phyloP scores from a whole-genome alignment of 768 basidiomycete genomes.

The Auricularia heimuer region DNA sequence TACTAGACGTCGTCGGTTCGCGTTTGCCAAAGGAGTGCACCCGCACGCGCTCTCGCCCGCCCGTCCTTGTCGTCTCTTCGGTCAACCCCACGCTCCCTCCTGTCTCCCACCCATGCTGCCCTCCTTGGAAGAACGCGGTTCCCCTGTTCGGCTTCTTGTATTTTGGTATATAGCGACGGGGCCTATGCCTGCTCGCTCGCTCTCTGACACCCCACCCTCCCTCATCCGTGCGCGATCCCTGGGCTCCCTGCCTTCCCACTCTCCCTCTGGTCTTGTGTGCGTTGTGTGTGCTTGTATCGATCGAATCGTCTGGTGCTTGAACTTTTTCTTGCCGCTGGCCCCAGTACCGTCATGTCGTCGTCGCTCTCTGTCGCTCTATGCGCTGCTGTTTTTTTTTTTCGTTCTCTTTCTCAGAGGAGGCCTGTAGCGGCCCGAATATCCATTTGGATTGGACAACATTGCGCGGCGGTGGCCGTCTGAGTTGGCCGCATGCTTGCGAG shows the following conservation, averaged over 20 bases:
- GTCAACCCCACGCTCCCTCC: background rate
- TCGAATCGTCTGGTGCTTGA: background rate
- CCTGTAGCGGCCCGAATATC: background rate
- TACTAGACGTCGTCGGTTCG: background rate
- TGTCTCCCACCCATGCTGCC: background rate
- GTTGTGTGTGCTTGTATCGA: background rate
- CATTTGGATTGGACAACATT: background rate
- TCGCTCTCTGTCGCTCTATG: conserved; percentile 1
- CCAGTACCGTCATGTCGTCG: background rate
- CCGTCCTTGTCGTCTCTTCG: background rate
- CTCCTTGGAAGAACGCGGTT: too few relatives aligned
- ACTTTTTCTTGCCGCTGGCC: background rate
- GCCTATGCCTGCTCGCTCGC: background rate
- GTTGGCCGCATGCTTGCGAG: background rate
- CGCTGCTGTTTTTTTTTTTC: background rate
- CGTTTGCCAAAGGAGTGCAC: background rate
- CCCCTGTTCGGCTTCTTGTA: background rate
- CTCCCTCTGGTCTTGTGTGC: background rate
- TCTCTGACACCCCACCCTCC: background rate
- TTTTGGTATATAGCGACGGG: conserved; percentile 3
- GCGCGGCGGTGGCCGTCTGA: too few relatives aligned
- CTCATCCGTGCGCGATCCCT: background rate
- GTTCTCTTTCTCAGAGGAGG: background rate
- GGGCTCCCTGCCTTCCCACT: background rate
- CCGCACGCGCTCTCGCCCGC: background rate